A percentile compares a stretch with the other conserved stretches of the same genome.
Evolutionary conservation across 1,139 yeast genomes (phyloP).

Genomic region (Blastobotrys petasosporus): DNA sequence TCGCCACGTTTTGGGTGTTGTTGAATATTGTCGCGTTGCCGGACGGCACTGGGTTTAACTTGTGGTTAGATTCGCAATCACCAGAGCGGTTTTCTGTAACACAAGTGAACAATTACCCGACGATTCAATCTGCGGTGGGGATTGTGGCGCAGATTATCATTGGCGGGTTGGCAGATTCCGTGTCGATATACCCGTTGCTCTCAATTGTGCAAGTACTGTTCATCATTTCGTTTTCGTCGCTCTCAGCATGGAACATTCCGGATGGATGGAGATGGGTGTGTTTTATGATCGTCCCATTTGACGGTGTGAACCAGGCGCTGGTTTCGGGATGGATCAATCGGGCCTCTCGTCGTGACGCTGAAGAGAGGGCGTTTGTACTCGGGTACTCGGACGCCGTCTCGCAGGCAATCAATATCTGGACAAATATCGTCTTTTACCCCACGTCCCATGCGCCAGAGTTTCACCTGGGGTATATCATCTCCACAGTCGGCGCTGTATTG

Average conservation of each 20-base stretch:
- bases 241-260: slow-evolving; percentile 44
- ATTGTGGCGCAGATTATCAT: slow-evolving; percentile 37
- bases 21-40: slow-evolving; percentile 37
- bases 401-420: slow-evolving; percentile 40
- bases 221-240: slow-evolving; percentile 36
- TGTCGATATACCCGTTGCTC: slow-evolving; percentile 34
- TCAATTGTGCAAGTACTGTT: slow-evolving; percentile 32
- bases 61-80: slow-evolving; percentile 27
- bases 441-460: slow-evolving; percentile 37
- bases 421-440: slow-evolving; percentile 39
- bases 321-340: slow-evolving; percentile 38
- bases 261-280: slow-evolving; percentile 45
- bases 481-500: slow-evolving; percentile 33
- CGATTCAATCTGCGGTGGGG: slow-evolving; percentile 43
- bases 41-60: slow-evolving; percentile 32
- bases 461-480: slow-evolving; percentile 35
- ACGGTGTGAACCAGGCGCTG: slow-evolving; percentile 34
- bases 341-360: slow-evolving; percentile 34
- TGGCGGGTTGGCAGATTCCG: slow-evolving; percentile 37
- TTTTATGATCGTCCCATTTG: slow-evolving; percentile 38
- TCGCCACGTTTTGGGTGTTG: slow-evolving; percentile 38
- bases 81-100: slow-evolving; percentile 23
- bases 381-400: slow-evolving; percentile 40
- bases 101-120: slow-evolving; percentile 40
- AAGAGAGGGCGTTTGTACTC: slow-evolving; percentile 38